These are phyloP conservation scores for Colletotrichum sp. DNA, from an alignment of 2,329 filamentous ascomycete species.

Conservation along the genomic window DNA sequence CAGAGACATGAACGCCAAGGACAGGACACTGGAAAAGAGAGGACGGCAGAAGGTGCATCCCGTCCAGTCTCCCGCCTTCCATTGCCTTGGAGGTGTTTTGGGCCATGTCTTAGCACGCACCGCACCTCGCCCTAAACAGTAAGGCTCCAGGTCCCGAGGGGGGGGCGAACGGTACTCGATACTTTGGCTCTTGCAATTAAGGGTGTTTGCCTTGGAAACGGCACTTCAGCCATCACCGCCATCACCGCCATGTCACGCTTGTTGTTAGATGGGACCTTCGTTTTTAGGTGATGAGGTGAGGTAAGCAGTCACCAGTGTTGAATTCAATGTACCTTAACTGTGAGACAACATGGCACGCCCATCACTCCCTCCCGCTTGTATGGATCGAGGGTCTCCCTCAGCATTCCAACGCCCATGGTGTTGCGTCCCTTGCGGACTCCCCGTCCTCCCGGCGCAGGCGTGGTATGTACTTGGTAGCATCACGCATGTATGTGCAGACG, in stretches of 20 bases:
- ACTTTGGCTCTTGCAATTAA: neutral
- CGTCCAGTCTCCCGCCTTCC: neutral
- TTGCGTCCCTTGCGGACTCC: neutral
- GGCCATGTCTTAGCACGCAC: constrained; percentile 5
- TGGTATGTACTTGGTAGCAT: neutral
- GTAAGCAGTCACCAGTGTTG: neutral
- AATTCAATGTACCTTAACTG: neutral
- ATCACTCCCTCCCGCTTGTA: neutral
- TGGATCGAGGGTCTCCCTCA: neutral
- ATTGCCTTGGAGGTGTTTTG: neutral
- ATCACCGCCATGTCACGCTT: neutral
- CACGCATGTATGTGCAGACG: neutral
- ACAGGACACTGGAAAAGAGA: neutral
- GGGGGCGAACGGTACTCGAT: neutral
- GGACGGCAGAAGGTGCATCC: neutral
- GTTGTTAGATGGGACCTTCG: neutral
- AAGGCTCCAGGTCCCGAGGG: neutral
- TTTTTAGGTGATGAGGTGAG: neutral
- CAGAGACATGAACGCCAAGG: neutral
- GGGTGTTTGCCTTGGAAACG: neutral
- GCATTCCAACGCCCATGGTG: neutral
- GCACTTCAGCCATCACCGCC: neutral
- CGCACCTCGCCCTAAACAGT: constrained; percentile 5
- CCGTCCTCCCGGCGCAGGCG: neutral
- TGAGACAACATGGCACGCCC: neutral